phyloP scores from a whole-genome alignment of 169 alveolate species.

The Cryptosporidium muris region DNA sequence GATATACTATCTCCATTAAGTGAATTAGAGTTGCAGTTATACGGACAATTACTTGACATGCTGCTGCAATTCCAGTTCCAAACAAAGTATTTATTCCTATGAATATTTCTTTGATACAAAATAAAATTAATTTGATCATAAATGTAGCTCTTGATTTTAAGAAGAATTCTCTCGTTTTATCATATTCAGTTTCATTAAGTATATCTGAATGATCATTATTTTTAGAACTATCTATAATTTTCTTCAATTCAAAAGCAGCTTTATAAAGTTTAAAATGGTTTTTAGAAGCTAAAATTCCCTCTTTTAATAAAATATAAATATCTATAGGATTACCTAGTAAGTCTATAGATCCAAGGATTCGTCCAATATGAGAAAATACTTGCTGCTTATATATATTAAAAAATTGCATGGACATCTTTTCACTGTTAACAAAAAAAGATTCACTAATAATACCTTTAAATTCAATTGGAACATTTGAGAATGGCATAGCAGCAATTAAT shows the following conservation, averaged over 20 bases:
- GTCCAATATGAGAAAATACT: conserved; percentile 42
- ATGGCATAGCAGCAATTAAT: conserved; percentile 48
- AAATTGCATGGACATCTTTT: conserved; percentile 21
- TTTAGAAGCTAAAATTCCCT: conserved; percentile 43
- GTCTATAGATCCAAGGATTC: conserved; percentile 40
- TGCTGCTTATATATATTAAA: conserved; percentile 32
- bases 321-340: conserved; percentile 55
- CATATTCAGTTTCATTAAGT: conserved; percentile 7
- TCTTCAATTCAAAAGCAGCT: conserved; percentile 24
- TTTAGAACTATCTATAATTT: not conserved
- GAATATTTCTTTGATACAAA: conserved; percentile 39
- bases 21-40: conserved; percentile 28
- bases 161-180: conserved; percentile 26
- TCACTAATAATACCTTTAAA: conserved; percentile 47
- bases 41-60: conserved; percentile 37
- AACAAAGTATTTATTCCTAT: conserved; percentile 28
- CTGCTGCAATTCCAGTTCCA: conserved; percentile 43
- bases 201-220: not conserved
- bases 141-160: conserved; percentile 35
- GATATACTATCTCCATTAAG: conserved; percentile 21
- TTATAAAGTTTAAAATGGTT: conserved; percentile 37
- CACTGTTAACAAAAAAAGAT: conserved; percentile 43
- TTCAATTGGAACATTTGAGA: conserved; percentile 52
- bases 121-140: conserved; percentile 36
- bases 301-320: conserved; percentile 38